A percentile compares a stretch with the other conserved stretches of the same genome.
Evolutionary conservation across 306 rosid genomes (phyloP).

Genomic region (Castanea mollissima): DNA sequence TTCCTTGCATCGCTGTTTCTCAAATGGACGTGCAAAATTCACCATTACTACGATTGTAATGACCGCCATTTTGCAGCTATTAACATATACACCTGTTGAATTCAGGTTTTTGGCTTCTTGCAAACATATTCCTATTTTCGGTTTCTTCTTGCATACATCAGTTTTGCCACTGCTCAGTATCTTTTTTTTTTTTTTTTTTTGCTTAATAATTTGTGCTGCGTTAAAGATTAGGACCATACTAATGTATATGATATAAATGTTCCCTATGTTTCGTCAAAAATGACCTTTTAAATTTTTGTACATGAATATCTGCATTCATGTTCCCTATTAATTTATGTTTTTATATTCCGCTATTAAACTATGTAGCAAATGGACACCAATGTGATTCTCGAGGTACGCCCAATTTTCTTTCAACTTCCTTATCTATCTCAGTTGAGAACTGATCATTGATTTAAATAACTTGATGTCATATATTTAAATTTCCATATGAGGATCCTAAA

Average conservation of each 20-base stretch:
- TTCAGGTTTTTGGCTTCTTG: not conserved
- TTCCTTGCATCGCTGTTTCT: not conserved
- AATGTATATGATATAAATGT: not conserved
- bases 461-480: too few species aligned
- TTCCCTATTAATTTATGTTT: too few species aligned
- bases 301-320: not conserved
- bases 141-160: not conserved
- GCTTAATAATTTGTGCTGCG: not conserved
- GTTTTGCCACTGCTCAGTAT: not conserved
- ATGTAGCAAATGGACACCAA: too few species aligned
- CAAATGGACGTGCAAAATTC: not conserved
- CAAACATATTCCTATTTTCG: not conserved
- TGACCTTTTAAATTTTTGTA: not conserved
- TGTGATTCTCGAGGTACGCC: not conserved
- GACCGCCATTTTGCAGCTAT: not conserved
- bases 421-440: not conserved
- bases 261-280: not conserved
- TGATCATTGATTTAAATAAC: not conserved
- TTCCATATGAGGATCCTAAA: not conserved
- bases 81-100: not conserved
- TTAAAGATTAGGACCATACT: not conserved
- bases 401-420: not conserved
- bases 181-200: too few species aligned
- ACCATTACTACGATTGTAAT: not conserved
- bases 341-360: too few species aligned